Evolutionary conservation across 108 stramenopile genomes (phyloP).

Genomic region (Aureococcus anophagefferens): DNA sequence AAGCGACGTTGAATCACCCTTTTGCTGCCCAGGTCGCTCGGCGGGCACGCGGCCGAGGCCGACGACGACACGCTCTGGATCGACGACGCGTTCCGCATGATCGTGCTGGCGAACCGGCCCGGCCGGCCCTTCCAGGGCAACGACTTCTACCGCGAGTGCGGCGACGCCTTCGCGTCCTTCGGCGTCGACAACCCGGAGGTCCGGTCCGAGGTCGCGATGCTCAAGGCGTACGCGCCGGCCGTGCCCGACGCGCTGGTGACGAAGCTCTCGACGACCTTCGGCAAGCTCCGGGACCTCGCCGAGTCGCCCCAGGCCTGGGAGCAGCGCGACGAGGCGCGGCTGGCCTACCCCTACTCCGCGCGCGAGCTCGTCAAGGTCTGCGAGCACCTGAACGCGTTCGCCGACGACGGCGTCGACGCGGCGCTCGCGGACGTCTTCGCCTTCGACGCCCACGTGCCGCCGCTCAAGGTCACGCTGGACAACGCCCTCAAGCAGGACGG

Average conservation of each 20-base stretch:
- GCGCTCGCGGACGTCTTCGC: constrained; percentile 69
- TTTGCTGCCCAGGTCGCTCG: too few species aligned
- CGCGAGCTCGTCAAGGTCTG: constrained; percentile 72
- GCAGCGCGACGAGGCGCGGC: constrained; percentile 9
- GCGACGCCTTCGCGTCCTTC: constrained; percentile 61
- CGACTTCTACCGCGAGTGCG: constrained; percentile 58
- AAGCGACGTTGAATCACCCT: too few species aligned
- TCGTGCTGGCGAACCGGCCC: constrained; percentile 74
- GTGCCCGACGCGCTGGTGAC: too few species aligned
- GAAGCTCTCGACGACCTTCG: constrained; percentile 51
- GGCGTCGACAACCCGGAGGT: constrained; percentile 52
- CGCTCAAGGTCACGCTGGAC: too few species aligned
- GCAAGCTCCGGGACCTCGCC: constrained; percentile 50
- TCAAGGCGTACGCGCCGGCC: too few species aligned
- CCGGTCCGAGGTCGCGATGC: constrained; percentile 47
- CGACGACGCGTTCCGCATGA: constrained; percentile 55
- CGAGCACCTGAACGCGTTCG: constrained; percentile 63
- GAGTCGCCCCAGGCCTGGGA: too few species aligned
- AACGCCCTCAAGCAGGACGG: too few species aligned
- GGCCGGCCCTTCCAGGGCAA: constrained; percentile 82
- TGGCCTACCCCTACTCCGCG: constrained; percentile 65
- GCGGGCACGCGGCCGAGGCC: too few species aligned
- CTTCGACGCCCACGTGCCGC: constrained; percentile 52
- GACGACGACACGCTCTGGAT: too few species aligned
- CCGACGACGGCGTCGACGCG: constrained; percentile 29